Evolutionary conservation across 805 yeast genomes (phyloP).

Genomic region (Suhomyces prunicola): DNA sequence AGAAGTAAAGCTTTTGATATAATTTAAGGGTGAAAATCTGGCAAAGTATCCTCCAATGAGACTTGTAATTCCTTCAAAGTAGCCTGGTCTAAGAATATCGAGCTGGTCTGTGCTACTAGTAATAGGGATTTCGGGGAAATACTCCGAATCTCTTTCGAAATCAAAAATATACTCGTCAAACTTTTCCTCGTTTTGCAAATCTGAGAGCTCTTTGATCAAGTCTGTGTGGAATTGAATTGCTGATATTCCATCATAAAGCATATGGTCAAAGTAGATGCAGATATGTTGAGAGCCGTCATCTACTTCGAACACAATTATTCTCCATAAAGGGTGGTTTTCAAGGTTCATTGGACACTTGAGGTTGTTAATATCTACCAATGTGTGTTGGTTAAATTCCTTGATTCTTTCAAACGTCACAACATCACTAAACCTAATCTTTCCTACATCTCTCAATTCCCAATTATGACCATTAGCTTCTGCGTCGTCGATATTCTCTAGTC

Average conservation of each 20-base stretch:
- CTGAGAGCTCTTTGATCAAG: conserved; percentile 7
- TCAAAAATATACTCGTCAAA: not conserved
- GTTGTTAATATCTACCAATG: conserved; percentile 3
- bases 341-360: conserved; percentile 3
- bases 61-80: not conserved
- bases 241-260: conserved; percentile 11
- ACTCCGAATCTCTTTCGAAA: not conserved
- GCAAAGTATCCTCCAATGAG: not conserved
- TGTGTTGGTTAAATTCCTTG: conserved; percentile 1
- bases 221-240: conserved; percentile 10
- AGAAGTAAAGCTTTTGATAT: not conserved
- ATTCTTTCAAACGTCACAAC: conserved; percentile 5
- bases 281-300: not conserved
- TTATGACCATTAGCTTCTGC: conserved; percentile 5
- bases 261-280: conserved; percentile 9
- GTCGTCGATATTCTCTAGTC: not conserved
- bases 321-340: conserved; percentile 11
- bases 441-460: conserved; percentile 8
- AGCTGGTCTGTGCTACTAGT: not conserved
- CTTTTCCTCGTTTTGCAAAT: not conserved
- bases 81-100: not conserved
- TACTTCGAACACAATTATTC: conserved; percentile 6
- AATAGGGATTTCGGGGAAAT: not conserved
- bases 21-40: not conserved
- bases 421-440: conserved; percentile 3